phyloP scores from a whole-genome alignment of 139 green algal species.

The Ostreobium quekettii region DNA sequence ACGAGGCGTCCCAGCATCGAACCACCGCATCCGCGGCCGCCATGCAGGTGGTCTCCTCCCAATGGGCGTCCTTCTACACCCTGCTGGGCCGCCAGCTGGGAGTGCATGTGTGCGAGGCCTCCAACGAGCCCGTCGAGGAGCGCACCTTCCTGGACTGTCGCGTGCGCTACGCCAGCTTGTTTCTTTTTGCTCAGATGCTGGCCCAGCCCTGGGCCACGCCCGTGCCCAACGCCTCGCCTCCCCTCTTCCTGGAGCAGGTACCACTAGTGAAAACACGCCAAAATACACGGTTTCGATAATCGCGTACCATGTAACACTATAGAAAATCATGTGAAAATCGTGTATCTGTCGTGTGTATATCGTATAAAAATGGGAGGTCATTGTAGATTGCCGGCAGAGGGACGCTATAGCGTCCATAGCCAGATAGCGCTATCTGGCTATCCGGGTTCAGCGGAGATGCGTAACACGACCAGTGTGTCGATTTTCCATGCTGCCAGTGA shows the following conservation, averaged over 20 bases:
- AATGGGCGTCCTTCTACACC: not conserved
- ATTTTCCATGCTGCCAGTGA: not conserved
- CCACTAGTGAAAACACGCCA: too few relatives aligned
- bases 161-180: not conserved
- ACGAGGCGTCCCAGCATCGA: too few relatives aligned
- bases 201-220: not conserved
- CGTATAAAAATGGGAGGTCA: too few relatives aligned
- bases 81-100: not conserved
- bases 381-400: too few relatives aligned
- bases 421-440: too few relatives aligned
- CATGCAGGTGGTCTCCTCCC: not conserved
- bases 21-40: not conserved
- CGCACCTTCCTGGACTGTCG: not conserved
- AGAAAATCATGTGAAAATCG: too few relatives aligned
- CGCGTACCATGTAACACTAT: too few relatives aligned
- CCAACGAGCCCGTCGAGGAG: not conserved
- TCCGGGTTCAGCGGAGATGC: too few relatives aligned
- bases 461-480: too few relatives aligned
- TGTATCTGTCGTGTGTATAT: too few relatives aligned
- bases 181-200: not conserved
- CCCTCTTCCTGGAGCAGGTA: conserved; percentile 4
- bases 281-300: too few relatives aligned
- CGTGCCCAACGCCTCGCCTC: not conserved
- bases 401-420: too few relatives aligned
- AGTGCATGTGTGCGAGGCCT: not conserved